Base-by-base conservation (phyloP, 495 filamentous ascomycete species). In the Neurospora sp. region DNA sequence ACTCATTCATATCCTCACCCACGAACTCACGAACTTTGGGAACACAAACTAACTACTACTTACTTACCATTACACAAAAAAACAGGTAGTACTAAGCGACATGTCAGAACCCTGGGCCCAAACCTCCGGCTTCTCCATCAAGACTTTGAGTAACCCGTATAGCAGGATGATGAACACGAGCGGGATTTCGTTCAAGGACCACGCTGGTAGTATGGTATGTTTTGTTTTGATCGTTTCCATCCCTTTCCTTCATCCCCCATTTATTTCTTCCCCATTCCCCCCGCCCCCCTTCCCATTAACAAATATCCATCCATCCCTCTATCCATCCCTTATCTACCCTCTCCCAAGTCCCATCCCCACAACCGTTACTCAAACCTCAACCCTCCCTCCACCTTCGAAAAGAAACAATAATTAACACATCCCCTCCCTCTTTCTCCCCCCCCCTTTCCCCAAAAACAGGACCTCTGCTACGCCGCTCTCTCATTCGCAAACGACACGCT, bases 161-260 rank as follows among this genome's bases (percentile, higher is more conserved):
- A 80, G 80, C 85, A 99, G 96, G 96, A 91, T 99, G 93, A 97
- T 97, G 94, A 98, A 98, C 82, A 97, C 94, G 69, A 97, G 92
- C 81, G 96, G 96, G 46, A 90, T 93, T 73, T 80, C 78, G 20
- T 93, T 96, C 80, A 88, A 88, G 80, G 96, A 99, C 83, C 96
- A 99, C 82, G 91, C 89, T 38, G 93, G 93, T 41, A 97, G 94
- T 82, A 99, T 99, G 93, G 96, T 98, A 84, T 77, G 90, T 83
- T 31, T 41, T 37, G 35, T 37, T 37, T 37, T 37, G 35, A 37
- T 37, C 35, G 35, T 37, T 37, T 37, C 5, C 35, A 37, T 37
- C 4, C 31, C 31, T 35, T 35, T 35, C 31, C 31, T 35, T 35
- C 31, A 35, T 35, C 31, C 31, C 31, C 31, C 31, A 5, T 35